phyloP scores from a whole-genome alignment of 805 yeast genomes.

The Saccharomycopsis babjevae region DNA sequence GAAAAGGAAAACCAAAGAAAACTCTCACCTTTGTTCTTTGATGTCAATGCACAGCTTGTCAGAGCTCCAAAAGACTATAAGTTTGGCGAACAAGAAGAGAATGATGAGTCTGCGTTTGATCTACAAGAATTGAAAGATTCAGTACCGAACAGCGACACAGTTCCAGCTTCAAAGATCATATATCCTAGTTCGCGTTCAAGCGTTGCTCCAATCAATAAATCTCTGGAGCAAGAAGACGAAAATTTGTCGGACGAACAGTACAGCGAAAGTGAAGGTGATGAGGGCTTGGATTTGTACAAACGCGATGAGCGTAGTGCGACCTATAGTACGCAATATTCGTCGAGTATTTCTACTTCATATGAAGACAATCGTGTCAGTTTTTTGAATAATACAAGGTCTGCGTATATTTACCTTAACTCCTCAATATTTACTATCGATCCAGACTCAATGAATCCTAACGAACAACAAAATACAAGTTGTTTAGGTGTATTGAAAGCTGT shows the following conservation, averaged over 20 bases:
- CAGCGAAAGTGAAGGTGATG: not conserved
- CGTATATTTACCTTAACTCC: conserved; percentile 52
- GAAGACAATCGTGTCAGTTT: not conserved
- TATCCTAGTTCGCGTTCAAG: not conserved
- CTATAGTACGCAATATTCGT: not conserved
- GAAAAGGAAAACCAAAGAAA: not conserved
- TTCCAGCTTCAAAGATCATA: not conserved
- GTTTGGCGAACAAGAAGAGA: not conserved
- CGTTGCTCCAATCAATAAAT: not conserved
- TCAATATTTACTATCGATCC: conserved; percentile 22
- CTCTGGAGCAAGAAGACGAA: not conserved
- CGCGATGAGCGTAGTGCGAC: not conserved
- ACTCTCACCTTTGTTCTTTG: not conserved
- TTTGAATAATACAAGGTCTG: conserved; percentile 49
- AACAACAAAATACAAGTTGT: conserved; percentile 32
- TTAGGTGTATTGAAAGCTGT: conserved; percentile 62
- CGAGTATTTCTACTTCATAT: not conserved
- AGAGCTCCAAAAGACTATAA: not conserved
- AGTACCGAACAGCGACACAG: not conserved
- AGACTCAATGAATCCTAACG: not conserved
- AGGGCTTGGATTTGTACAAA: not conserved
- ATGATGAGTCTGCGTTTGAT: not conserved
- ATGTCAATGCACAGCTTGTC: not conserved
- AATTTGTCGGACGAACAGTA: not conserved
- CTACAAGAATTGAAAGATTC: not conserved